These are phyloP conservation scores for Chaetoceros muelleri DNA, from an alignment of 108 stramenopile species.

Conservation along the genomic window DNA sequence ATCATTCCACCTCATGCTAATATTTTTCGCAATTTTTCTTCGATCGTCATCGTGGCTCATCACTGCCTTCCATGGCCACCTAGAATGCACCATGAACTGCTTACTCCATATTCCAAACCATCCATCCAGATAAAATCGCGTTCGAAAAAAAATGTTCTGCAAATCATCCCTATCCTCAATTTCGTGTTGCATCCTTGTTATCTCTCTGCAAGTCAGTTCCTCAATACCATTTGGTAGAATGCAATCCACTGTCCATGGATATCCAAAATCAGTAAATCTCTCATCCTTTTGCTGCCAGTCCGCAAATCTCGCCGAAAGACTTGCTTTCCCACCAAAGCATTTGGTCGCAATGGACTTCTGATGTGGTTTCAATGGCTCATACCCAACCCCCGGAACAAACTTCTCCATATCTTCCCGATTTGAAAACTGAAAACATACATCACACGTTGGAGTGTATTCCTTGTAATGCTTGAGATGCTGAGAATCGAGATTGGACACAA, in stretches of 20 bases:
- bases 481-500: constrained; percentile 4
- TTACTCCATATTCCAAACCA: not conserved
- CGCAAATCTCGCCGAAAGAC: constrained; percentile 3
- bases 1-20: constrained; percentile 9
- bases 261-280: constrained; percentile 13
- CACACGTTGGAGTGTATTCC: constrained; percentile 1
- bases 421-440: constrained; percentile 15
- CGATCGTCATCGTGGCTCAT: constrained; percentile 18
- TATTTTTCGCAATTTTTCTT: constrained; percentile 4
- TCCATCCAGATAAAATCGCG: not conserved
- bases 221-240: constrained; percentile 12
- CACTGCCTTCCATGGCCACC: constrained; percentile 15
- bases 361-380: not conserved
- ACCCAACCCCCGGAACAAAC: not conserved
- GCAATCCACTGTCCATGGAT: constrained; percentile 17
- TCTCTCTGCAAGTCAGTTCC: constrained; percentile 13
- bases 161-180: not conserved
- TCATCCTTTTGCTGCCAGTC: constrained; percentile 5
- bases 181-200: constrained; percentile 6
- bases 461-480: not conserved
- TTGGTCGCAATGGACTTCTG: constrained; percentile 1
- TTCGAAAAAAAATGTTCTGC: constrained; percentile 3
- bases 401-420: constrained; percentile 5
- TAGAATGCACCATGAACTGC: not conserved
- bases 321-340: constrained; percentile 10